Conservation (phyloP, 208 protist species). For the Porcisia deanei region DNA sequence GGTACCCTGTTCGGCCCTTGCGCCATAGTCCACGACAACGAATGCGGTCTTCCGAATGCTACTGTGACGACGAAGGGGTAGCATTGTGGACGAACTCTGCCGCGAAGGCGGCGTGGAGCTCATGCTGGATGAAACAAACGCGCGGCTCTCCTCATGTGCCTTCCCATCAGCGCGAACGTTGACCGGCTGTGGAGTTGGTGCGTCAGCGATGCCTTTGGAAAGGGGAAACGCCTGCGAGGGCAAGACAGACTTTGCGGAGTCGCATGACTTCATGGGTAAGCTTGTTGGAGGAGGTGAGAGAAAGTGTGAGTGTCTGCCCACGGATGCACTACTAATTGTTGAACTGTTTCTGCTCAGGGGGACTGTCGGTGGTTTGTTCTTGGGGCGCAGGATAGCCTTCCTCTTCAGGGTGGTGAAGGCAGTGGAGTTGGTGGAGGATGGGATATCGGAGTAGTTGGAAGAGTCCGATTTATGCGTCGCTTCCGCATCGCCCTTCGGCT, state of each 20-base stretch:
- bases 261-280: background rate
- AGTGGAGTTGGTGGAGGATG: background rate
- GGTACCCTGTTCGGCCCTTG: slow-evolving; percentile 78
- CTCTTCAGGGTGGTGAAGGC: slow-evolving; percentile 7
- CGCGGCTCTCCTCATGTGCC: background rate
- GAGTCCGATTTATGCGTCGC: slow-evolving; percentile 12
- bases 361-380: slow-evolving; percentile 32
- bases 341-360: slow-evolving; percentile 25
- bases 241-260: background rate
- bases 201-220: background rate
- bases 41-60: slow-evolving; percentile 48
- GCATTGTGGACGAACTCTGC: slow-evolving; percentile 17
- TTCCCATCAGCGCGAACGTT: background rate
- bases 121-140: slow-evolving; percentile 6
- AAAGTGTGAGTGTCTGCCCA: slow-evolving; percentile 16
- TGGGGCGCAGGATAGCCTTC: slow-evolving; percentile 22
- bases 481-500: slow-evolving; percentile 9
- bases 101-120: slow-evolving; percentile 5
- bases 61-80: slow-evolving; percentile 24
- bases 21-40: slow-evolving; percentile 78
- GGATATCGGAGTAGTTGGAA: background rate
- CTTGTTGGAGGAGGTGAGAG: slow-evolving; percentile 7
- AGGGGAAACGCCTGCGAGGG: background rate
- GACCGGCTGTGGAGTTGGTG: background rate
- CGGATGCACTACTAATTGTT: slow-evolving; percentile 12